Percentiles rank a stretch among this genome's conserved stretches.
Evolutionary conservation across 306 rosid genomes (phyloP).

Genomic region (Crotalaria pallida): DNA sequence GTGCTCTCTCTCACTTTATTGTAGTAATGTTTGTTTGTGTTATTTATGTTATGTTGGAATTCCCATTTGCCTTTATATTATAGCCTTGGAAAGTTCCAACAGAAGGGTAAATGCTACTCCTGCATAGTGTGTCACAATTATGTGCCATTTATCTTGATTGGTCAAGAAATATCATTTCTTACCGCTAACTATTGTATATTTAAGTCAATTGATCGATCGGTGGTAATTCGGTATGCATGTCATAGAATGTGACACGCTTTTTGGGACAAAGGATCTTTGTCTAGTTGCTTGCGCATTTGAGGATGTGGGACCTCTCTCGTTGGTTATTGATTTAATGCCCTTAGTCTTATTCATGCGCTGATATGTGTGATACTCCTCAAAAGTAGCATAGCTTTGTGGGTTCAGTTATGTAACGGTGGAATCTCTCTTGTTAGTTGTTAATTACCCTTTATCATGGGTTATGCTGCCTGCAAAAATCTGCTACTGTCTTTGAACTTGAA

Average conservation of each 20-base stretch:
- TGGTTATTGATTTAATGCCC: constrained; percentile 52
- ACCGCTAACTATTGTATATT: too few species aligned
- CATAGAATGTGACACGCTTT: too few species aligned
- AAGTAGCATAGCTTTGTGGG: constrained; percentile 52
- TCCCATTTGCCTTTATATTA: not conserved
- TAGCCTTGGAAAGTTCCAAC: constrained; percentile 19
- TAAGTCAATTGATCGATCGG: too few species aligned
- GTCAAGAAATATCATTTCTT: too few species aligned
- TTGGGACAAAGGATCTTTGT: too few species aligned
- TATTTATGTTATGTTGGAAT: not conserved
- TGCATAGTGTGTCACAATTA: too few species aligned
- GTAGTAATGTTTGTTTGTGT: not conserved
- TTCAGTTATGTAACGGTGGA: constrained; percentile 51
- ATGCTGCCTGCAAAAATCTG: constrained; percentile 29
- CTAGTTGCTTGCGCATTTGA: too few species aligned
- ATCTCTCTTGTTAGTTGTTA: constrained; percentile 22
- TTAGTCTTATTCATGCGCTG: constrained; percentile 18
- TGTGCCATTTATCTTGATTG: too few species aligned
- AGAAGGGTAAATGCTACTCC: not conserved
- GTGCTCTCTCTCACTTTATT: not conserved
- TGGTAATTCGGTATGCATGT: too few species aligned
- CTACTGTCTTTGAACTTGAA: constrained; percentile 28
- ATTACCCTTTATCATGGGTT: constrained; percentile 27
- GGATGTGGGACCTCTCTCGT: constrained; percentile 53
- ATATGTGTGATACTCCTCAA: constrained; percentile 42